phyloP scores from a whole-genome alignment of 2,329 filamentous ascomycete species.

The Fusarium tuaranense region DNA sequence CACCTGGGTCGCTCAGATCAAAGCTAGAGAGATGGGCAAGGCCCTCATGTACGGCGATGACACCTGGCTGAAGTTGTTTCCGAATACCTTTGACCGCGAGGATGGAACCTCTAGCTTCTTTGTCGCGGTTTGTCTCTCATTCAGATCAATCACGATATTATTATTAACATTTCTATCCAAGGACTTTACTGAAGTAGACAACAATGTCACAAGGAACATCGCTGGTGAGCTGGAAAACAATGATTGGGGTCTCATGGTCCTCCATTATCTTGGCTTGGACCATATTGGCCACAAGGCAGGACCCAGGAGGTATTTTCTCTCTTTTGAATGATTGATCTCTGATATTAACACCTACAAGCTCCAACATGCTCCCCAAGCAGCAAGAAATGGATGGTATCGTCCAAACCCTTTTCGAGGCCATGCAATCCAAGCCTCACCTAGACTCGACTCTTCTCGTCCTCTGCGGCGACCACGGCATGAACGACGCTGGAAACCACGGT shows the following conservation, averaged over 20 bases:
- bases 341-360: constrained; percentile 59
- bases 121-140: constrained; percentile 80
- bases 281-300: constrained; percentile 98
- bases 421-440: constrained; percentile 78
- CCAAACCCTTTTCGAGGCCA: constrained; percentile 78
- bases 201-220: constrained; percentile 95
- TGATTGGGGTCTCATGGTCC: constrained; percentile 93
- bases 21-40: constrained; percentile 76
- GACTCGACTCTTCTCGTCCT: constrained; percentile 84
- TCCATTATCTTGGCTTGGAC: constrained; percentile 96
- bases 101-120: constrained; percentile 99
- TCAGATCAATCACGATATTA: too few relatives aligned
- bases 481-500: constrained; percentile 96
- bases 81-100: constrained; percentile 83
- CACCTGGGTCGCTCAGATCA: constrained; percentile 96
- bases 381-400: constrained; percentile 92
- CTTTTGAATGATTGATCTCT: neutral
- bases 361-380: constrained; percentile 94
- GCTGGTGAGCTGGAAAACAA: constrained; percentile 77
- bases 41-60: constrained; percentile 97
- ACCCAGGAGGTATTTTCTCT: constrained; percentile 73
- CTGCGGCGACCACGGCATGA: constrained; percentile 99
- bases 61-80: constrained; percentile 98
- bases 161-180: constrained; percentile 52
- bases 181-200: constrained; percentile 98